Evolutionary conservation across 2,329 filamentous ascomycete genomes (phyloP).

Genomic region (Penicillium fuscoglaucum): DNA sequence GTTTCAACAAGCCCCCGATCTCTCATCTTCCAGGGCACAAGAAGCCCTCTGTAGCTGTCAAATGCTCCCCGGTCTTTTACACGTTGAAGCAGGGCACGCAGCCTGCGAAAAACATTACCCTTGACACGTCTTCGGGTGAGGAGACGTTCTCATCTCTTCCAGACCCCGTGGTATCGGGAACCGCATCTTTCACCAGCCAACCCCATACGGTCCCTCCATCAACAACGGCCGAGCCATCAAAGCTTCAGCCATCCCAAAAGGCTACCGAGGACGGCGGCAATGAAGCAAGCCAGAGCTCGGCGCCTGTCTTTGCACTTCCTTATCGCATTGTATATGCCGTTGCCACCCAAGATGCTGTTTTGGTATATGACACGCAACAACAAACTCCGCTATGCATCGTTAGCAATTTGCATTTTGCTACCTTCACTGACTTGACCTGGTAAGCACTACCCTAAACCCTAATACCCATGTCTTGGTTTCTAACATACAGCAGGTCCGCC

Average conservation of each 20-base stretch:
- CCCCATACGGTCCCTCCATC: conserved; percentile 77
- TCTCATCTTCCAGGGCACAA: conserved; percentile 95
- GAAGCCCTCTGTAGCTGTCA: conserved; percentile 94
- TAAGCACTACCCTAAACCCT: conserved; percentile 49
- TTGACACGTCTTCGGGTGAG: conserved; percentile 87
- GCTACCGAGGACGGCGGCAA: conserved; percentile 52
- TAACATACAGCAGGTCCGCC: conserved; percentile 60
- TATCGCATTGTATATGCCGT: conserved; percentile 97
- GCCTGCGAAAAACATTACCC: conserved; percentile 82
- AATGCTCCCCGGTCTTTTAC: conserved; percentile 89
- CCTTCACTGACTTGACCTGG: conserved; percentile 96
- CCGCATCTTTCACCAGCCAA: conserved; percentile 42
- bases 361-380: conserved; percentile 96
- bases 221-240: conserved; percentile 48
- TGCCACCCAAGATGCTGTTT: conserved; percentile 90
- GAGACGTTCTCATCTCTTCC: conserved; percentile 81
- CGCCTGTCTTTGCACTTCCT: conserved; percentile 72
- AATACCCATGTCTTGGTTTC: conserved; percentile 18
- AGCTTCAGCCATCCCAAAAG: conserved; percentile 56
- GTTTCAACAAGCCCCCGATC: conserved; percentile 93
- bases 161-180: conserved; percentile 69
- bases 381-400: conserved; percentile 90
- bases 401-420: conserved; percentile 95
- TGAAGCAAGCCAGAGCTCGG: conserved; percentile 56
- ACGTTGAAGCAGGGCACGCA: conserved; percentile 69